phyloP scores from a whole-genome alignment of 495 filamentous ascomycete species.

The Annulohypoxylon stygium region DNA sequence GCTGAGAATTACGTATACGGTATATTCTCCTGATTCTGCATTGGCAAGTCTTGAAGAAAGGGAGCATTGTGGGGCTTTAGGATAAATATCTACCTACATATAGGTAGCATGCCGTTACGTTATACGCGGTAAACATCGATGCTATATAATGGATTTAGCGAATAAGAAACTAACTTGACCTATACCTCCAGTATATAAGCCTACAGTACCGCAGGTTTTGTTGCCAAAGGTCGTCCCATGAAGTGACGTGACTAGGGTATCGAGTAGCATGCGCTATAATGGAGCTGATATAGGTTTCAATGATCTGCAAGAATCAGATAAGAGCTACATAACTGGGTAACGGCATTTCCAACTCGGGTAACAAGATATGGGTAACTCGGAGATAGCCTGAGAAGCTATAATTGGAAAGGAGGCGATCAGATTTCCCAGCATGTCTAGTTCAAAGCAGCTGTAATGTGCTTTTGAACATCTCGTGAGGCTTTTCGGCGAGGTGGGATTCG shows the following conservation, averaged over 20 bases:
- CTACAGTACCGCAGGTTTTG: no score
- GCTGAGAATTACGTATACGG: background rate
- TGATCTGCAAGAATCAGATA: constrained; percentile 29
- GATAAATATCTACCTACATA: background rate
- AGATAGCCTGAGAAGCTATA: constrained; percentile 18
- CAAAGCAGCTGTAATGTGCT: constrained; percentile 21
- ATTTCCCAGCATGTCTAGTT: background rate
- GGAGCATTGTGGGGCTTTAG: constrained; percentile 11
- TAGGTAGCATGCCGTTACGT: background rate
- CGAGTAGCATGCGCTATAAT: background rate
- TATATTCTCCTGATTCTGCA: background rate
- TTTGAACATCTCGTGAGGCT: constrained; percentile 9
- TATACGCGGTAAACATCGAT: background rate
- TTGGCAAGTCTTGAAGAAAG: background rate
- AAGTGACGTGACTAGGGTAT: no score
- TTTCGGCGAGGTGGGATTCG: constrained; percentile 7
- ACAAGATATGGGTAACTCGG: constrained; percentile 2
- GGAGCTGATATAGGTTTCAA: background rate
- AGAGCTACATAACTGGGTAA: constrained; percentile 21
- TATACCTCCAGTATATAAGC: no score
- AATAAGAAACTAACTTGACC: background rate
- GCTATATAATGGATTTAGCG: background rate
- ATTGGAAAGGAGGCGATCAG: background rate
- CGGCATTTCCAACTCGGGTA: constrained; percentile 13
- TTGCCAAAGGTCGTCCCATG: no score